Evolutionary conservation across 164 flowering plant species (phyloP).

Genomic region (Houttuynia cordata): DNA sequence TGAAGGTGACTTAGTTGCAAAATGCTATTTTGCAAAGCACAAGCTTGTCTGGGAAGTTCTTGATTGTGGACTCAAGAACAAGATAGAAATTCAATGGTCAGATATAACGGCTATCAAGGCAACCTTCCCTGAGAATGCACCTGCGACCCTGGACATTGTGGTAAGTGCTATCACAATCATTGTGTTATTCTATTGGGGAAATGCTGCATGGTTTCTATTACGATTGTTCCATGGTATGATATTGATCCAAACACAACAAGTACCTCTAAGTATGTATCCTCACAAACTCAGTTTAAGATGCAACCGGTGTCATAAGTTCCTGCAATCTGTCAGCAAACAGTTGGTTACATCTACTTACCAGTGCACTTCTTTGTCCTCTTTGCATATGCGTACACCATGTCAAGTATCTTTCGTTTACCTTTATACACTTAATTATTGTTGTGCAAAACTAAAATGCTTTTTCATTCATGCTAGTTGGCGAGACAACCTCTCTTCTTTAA

Average conservation of each 20-base stretch:
- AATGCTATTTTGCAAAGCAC: conserved; percentile 77
- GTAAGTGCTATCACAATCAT: conserved; percentile 17
- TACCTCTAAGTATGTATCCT: no score
- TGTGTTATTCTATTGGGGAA: not conserved
- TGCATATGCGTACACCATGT: not conserved
- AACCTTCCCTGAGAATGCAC: conserved; percentile 43
- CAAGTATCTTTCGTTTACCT: not conserved
- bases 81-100: conserved; percentile 86
- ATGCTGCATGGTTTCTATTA: not conserved
- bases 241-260: no score
- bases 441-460: not conserved
- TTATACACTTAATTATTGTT: conserved; percentile 2
- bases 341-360: no score
- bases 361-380: not conserved
- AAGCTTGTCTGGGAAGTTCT: conserved; percentile 91
- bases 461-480: conserved; percentile 29
- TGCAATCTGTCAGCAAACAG: no score
- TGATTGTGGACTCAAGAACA: conserved; percentile 69
- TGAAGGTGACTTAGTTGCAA: conserved; percentile 84
- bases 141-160: conserved; percentile 56
- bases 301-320: no score
- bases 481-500: conserved; percentile 70
- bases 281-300: no score
- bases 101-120: conserved; percentile 69
- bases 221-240: no score